Percentiles rank a stretch among this genome's conserved stretches.
phyloP scores from a whole-genome alignment of 1,284 basidiomycete genomes.

The Garcileccinum viscosum region DNA sequence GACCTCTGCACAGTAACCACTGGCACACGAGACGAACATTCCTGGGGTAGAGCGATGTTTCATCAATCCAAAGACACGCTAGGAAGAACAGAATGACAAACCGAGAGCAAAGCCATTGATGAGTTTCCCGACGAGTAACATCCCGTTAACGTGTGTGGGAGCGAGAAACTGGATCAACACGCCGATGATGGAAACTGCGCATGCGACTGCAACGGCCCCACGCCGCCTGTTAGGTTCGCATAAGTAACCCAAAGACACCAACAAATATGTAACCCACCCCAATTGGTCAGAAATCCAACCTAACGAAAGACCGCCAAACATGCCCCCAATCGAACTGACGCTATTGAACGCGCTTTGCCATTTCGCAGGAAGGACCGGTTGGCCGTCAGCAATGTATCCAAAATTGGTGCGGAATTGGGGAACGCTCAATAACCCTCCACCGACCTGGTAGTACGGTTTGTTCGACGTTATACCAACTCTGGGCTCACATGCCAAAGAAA shows the following conservation, averaged over 20 bases:
- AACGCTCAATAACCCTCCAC: slow-evolving; percentile 12
- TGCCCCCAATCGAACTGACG: slow-evolving; percentile 32
- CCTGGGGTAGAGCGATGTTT: slow-evolving; percentile 10
- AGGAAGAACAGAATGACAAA: slow-evolving; percentile 2
- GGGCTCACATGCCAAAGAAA: not conserved
- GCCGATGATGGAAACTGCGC: slow-evolving; percentile 30
- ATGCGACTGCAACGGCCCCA: slow-evolving; percentile 31
- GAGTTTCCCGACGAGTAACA: slow-evolving; percentile 36
- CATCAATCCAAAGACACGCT: not conserved
- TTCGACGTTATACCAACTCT: not conserved
- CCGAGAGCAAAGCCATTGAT: slow-evolving; percentile 36
- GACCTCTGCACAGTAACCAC: slow-evolving; percentile 37
- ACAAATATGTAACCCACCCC: slow-evolving; percentile 17
- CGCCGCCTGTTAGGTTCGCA: slow-evolving; percentile 20
- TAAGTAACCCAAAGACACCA: not conserved
- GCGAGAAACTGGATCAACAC: slow-evolving; percentile 36
- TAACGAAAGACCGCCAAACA: slow-evolving; percentile 34
- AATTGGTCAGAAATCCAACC: slow-evolving; percentile 35
- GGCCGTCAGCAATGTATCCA: slow-evolving; percentile 18
- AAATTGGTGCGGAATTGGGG: slow-evolving; percentile 36
- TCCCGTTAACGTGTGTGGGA: slow-evolving; percentile 28
- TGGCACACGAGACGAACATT: slow-evolving; percentile 35
- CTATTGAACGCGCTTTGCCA: slow-evolving; percentile 41
- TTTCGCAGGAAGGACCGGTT: slow-evolving; percentile 29
- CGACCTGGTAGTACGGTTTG: slow-evolving; percentile 19